phyloP scores from a whole-genome alignment of 208 protist species.

The Kentomonas sorsogonicus region DNA sequence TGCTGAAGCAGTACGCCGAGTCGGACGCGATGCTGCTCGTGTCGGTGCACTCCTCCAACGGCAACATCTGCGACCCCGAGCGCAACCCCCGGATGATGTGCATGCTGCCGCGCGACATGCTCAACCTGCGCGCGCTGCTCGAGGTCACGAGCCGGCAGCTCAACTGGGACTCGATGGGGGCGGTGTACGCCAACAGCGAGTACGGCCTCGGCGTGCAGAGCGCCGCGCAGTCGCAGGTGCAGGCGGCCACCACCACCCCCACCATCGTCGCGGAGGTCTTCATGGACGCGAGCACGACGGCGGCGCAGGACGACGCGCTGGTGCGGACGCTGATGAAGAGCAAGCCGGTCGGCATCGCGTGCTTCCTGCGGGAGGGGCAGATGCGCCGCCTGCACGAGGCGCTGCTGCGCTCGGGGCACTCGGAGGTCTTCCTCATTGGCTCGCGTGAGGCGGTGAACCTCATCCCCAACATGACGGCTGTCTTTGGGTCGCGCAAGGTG shows the following conservation, averaged over 20 bases:
- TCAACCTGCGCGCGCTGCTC: slow-evolving; percentile 63
- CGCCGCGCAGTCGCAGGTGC: slow-evolving; percentile 32
- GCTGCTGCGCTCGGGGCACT: slow-evolving; percentile 27
- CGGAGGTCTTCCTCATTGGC: slow-evolving; percentile 58
- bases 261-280: slow-evolving; percentile 64
- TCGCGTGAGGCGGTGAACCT: slow-evolving; percentile 61
- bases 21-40: slow-evolving; percentile 50
- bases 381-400: slow-evolving; percentile 47
- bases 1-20: slow-evolving; percentile 37
- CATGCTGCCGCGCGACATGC: slow-evolving; percentile 66
- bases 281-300: slow-evolving; percentile 40
- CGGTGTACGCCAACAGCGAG: slow-evolving; percentile 50
- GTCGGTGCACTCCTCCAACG: slow-evolving; percentile 55
- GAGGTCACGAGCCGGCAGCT: slow-evolving; percentile 58
- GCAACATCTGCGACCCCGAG: slow-evolving; percentile 46
- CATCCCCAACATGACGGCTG: slow-evolving; percentile 28
- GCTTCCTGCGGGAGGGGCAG: slow-evolving; percentile 52
- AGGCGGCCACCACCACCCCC: slow-evolving; percentile 34
- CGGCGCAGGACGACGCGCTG: slow-evolving; percentile 55
- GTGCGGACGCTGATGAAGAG: slow-evolving; percentile 33
- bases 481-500: slow-evolving; percentile 15
- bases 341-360: slow-evolving; percentile 45
- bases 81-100: slow-evolving; percentile 64
- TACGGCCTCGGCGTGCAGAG: slow-evolving; percentile 59
- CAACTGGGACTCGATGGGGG: slow-evolving; percentile 63